Evolutionary conservation across 352 stramenopile genomes (phyloP), one percentile per base, ranked within the genome.

Genomic region (Phytopythium chamaehyphon): DNA sequence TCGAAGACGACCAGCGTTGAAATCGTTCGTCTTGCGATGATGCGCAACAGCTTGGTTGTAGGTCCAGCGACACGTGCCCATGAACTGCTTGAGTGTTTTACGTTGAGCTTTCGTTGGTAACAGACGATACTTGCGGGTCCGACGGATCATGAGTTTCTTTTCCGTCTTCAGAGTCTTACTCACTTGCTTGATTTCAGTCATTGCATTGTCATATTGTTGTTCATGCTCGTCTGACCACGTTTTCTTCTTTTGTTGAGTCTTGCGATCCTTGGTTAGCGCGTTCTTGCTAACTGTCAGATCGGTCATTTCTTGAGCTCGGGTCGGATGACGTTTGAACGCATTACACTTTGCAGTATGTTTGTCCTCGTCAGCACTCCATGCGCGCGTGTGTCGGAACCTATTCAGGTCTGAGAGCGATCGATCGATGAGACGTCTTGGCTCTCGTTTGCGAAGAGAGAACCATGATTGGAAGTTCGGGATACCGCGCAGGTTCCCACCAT

Each of bases 21-120:
- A 8, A 2, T 48, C 42, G 8, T 16, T 21, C 4, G 42, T 48
- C 3, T 5, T 10, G 2, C 42, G 42, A 16, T 21, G 19, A 22
- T 48, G 23, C 16, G 15, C 23, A 31, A 48, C 47, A 63, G 1
- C 61, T 12, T 21, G 21, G 42, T 37, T 48, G 21, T n/a, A 36
- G 4, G 24, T 48, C 23, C 3, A 35, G 4, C 42, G 8, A 21
- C 23, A 48, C 23, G 24, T 48, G 12, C 42, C 42, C 12, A 48
- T 31, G 23, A 48, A 48, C 0, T 16, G 15, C 12, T 14, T 14
- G 1, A 48, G 24, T 18, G 2, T 36, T 11, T 18, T 3, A 4
- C 16, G 15, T 26, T 48, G 43, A 6, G 5, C 43, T 10, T 6
- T 2, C 2, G 43, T 48, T 3, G 22, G 43, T 6, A 37, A 48